These are phyloP conservation scores for Phialophora macrospora DNA, from an alignment of 2,329 filamentous ascomycete genomes.

Conservation along the genomic window DNA sequence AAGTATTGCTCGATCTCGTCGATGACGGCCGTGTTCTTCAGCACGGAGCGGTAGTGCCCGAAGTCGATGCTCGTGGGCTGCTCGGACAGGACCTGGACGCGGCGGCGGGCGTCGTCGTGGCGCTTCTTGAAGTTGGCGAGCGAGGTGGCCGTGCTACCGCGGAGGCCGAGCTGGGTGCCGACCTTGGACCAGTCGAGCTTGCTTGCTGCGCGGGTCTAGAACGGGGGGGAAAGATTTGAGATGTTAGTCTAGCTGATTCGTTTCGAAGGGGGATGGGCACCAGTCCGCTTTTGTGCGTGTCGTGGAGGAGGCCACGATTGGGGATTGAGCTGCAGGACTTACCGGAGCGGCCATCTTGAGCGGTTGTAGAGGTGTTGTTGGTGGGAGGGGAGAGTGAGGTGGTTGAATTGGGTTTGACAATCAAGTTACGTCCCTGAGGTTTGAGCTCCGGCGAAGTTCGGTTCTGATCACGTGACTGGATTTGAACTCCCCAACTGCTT, in stretches of 20 bases:
- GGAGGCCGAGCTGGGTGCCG: slow-evolving; percentile 90
- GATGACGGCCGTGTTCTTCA: slow-evolving; percentile 95
- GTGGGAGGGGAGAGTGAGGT: slow-evolving; percentile 18
- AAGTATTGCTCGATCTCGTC: slow-evolving; percentile 98
- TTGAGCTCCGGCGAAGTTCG: slow-evolving; percentile 22
- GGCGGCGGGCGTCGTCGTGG: slow-evolving; percentile 97
- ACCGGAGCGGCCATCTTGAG: slow-evolving; percentile 50
- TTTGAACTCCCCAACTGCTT: no score
- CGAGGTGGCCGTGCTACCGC: slow-evolving; percentile 87
- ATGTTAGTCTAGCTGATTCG: slow-evolving; percentile 29
- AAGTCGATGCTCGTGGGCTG: slow-evolving; percentile 90
- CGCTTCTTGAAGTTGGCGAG: slow-evolving; percentile 99
- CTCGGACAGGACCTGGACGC: slow-evolving; percentile 81
- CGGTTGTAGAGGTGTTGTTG: slow-evolving; percentile 38
- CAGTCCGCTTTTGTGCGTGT: background rate
- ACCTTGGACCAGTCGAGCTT: slow-evolving; percentile 99
- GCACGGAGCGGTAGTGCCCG: slow-evolving; percentile 81
- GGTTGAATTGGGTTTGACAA: slow-evolving; percentile 24
- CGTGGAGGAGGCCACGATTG: slow-evolving; percentile 47
- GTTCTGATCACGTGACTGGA: slow-evolving; percentile 21
- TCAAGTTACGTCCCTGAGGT: slow-evolving; percentile 24
- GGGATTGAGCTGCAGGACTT: slow-evolving; percentile 44
- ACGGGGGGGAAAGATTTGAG: slow-evolving; percentile 42
- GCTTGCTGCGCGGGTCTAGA: slow-evolving; percentile 91
- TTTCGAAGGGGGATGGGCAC: background rate